Base-by-base conservation (phyloP, 805 yeast genomes). In the Yarrowia alimentaria region DNA sequence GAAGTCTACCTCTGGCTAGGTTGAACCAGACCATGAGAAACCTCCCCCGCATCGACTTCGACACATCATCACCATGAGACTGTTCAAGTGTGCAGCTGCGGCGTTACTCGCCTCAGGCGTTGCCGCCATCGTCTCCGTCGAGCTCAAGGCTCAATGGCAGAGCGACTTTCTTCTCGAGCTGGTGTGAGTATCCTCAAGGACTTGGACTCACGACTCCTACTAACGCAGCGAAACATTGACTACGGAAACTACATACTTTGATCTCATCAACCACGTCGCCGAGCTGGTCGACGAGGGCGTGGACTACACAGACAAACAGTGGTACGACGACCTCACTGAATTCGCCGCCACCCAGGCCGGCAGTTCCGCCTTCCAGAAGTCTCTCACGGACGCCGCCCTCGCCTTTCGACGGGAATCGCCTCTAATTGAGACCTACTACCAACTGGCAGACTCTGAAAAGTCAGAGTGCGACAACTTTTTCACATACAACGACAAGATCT, bases 361-460 rank as follows among this genome's bases (percentile, higher is more conserved):
- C 19, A 37, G 33, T 6, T 35, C 50, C 35, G 53, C 52, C 21
- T 35, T 35, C 6, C 49, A 54, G 3, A 37, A 57, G 16, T 49
- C 55, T 4, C 47, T 61, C 17, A 63, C 74, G 7, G 69, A 76
- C 54, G 66, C 77, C 25, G 66, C 75, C 29, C 56, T 79, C 25
- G 73, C 74, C 0, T 64, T 76, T 49, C 74, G 80, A 37, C 65
- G 72, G 22, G 63, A 72, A 51, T 67, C 85, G 1, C 88, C 95
- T 3, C 69, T 81, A 38, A 71, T 88, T 21, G 78, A 79, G 59
- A 68, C 89, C 1, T 85, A 85, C 51, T 82, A 73, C 60, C 72
- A 74, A 48, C 61, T 55, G 51, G 54, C 61, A 54, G 51, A 69
- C 65, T n/a, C 73, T 62, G 54, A 64, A 63, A 5, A 72, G 64